Evolutionary conservation across 83 land plant species (phyloP).

Genomic region (Thuja plicata): DNA sequence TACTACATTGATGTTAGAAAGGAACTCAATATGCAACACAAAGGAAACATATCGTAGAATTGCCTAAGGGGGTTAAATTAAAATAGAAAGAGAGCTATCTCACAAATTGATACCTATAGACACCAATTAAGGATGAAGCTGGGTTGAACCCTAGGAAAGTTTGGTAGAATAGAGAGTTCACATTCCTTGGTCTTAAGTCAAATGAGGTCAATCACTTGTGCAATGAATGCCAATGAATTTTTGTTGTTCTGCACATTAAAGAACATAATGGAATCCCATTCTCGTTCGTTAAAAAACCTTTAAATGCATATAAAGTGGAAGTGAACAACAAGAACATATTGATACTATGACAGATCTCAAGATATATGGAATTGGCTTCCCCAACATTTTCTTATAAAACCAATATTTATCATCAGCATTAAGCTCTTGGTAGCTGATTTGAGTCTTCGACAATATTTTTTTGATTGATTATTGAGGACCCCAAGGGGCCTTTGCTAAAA

Average conservation of each 20-base stretch:
- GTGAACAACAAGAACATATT: neutral
- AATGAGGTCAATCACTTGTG: neutral
- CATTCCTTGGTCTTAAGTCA: neutral
- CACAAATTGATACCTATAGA: neutral
- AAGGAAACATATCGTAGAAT: neutral
- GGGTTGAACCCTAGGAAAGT: neutral
- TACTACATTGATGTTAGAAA: no score
- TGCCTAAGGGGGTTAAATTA: neutral
- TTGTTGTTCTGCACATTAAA: neutral
- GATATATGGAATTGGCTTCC: neutral
- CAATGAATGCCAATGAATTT: no score
- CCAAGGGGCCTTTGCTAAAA: no score
- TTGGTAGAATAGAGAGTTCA: neutral
- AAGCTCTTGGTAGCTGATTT: neutral
- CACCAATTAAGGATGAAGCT: neutral
- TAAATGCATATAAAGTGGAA: neutral
- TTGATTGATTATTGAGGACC: no score
- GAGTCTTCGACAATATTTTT: neutral
- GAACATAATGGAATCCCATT: neutral
- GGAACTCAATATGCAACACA: neutral
- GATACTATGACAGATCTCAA: neutral
- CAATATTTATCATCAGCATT: no score
- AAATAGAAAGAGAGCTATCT: neutral
- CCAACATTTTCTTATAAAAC: no score
- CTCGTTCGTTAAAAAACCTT: neutral